These are phyloP conservation scores for Ceratocystis cacaofunesta DNA, from an alignment of 2,329 filamentous ascomycete species.

Conservation along the genomic window DNA sequence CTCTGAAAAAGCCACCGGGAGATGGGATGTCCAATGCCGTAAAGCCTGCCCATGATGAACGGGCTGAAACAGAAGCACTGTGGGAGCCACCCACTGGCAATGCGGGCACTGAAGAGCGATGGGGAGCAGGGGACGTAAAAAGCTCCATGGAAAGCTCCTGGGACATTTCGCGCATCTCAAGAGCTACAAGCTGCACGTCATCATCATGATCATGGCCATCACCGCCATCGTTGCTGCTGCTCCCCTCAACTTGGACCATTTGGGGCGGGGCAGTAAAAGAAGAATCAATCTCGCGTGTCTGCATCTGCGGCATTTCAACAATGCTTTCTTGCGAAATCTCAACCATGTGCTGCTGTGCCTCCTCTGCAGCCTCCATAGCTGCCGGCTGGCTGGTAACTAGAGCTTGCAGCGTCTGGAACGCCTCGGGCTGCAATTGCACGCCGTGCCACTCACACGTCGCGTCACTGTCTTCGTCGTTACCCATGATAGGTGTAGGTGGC, in stretches of 20 bases:
- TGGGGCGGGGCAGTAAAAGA: constrained; percentile 9
- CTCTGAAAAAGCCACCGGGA: constrained; percentile 81
- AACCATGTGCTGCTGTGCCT: constrained; percentile 37
- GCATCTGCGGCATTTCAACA: constrained; percentile 29
- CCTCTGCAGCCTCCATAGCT: constrained; percentile 34
- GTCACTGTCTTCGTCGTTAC: constrained; percentile 36
- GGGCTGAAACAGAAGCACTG: constrained; percentile 23
- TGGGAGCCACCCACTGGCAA: constrained; percentile 19
- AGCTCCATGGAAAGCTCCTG: constrained; percentile 18
- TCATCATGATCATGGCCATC: constrained; percentile 6
- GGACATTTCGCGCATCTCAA: constrained; percentile 12
- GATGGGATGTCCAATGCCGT: constrained; percentile 80
- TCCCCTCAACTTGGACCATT: background rate
- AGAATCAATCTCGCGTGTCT: background rate
- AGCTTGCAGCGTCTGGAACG: constrained; percentile 59
- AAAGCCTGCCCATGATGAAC: constrained; percentile 53
- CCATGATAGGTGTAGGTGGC: constrained; percentile 66
- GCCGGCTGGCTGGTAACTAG: constrained; percentile 38
- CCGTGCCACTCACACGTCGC: constrained; percentile 51
- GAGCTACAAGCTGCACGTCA: constrained; percentile 10
- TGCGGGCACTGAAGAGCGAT: constrained; percentile 35
- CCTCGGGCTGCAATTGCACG: constrained; percentile 61
- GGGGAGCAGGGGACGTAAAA: constrained; percentile 30
- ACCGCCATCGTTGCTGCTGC: background rate
- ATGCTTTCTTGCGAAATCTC: constrained; percentile 20